Conservation (phyloP, 805 yeast genomes). For the Isabelozyma gotoi region DNA sequence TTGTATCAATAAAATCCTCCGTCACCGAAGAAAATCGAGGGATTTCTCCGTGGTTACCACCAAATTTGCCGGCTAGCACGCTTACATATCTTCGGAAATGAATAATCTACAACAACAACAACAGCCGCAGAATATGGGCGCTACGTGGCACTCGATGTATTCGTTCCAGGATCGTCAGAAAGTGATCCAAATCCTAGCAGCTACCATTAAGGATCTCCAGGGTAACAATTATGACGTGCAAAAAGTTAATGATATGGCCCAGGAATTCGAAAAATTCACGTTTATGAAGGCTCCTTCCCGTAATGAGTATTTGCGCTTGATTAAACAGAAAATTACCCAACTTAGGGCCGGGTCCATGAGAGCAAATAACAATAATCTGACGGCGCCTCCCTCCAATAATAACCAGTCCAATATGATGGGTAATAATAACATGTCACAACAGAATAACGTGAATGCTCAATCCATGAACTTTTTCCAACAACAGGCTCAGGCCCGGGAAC, state of each 20-base stretch:
- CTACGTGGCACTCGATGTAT: constrained; percentile 26
- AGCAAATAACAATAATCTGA: constrained; percentile 1
- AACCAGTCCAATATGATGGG: background rate
- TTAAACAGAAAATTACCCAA: constrained; percentile 38
- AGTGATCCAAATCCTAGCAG: constrained; percentile 37
- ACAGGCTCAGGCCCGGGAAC: constrained; percentile 53
- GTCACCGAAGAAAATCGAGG: no score
- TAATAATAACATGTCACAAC: constrained; percentile 5
- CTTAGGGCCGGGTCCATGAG: constrained; percentile 18
- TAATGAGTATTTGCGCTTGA: constrained; percentile 52
- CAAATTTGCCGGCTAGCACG: no score
- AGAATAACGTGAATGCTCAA: constrained; percentile 15
- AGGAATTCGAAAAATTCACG: constrained; percentile 68
- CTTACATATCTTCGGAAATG: no score
- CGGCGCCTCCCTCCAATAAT: constrained; percentile 20
- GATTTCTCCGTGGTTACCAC: no score
- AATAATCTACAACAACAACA: constrained; percentile 7
- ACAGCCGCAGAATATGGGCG: constrained; percentile 3
- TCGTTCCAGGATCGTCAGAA: constrained; percentile 36
- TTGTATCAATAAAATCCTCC: no score
- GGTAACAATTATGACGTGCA: constrained; percentile 30
- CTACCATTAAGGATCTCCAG: constrained; percentile 38
- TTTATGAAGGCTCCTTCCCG: constrained; percentile 57
- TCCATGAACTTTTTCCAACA: constrained; percentile 32
- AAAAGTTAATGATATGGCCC: constrained; percentile 49